Evolutionary conservation across 805 yeast species (phyloP).

Genomic region (Kodamaea kaohsiungensis): DNA sequence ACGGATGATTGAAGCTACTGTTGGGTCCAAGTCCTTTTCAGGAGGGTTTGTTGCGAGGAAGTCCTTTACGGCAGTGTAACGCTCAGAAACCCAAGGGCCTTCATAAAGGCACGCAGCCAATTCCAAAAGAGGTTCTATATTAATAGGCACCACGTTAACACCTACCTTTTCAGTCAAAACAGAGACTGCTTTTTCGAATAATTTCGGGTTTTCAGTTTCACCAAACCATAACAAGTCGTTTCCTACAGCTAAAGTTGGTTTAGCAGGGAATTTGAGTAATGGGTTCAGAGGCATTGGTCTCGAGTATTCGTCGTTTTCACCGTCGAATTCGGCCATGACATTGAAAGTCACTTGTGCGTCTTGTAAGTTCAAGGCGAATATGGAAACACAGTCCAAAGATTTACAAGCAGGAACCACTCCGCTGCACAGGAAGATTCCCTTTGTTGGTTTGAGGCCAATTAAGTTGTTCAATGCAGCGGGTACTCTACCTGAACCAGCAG

Average conservation of each 20-base stretch:
- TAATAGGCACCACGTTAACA: slow-evolving; percentile 60
- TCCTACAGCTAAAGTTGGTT: slow-evolving; percentile 78
- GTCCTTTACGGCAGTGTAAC: slow-evolving; percentile 80
- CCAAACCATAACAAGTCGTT: slow-evolving; percentile 73
- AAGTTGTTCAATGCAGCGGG: slow-evolving; percentile 94
- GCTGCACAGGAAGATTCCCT: slow-evolving; percentile 78
- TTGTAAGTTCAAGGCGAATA: slow-evolving; percentile 71
- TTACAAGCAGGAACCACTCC: slow-evolving; percentile 99
- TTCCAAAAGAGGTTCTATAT: slow-evolving; percentile 74
- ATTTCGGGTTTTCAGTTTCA: slow-evolving; percentile 71
- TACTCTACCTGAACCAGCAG: slow-evolving; percentile 98
- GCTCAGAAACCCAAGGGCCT: slow-evolving; percentile 99
- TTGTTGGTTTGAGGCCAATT: slow-evolving; percentile 90
- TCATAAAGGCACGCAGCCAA: slow-evolving; percentile 89
- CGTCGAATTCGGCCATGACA: slow-evolving; percentile 71
- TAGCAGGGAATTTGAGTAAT: slow-evolving; percentile 53
- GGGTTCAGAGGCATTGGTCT: slow-evolving; percentile 73
- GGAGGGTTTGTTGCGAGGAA: slow-evolving; percentile 74
- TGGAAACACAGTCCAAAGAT: slow-evolving; percentile 88
- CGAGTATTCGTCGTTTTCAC: slow-evolving; percentile 72
- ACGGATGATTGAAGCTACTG: slow-evolving; percentile 71
- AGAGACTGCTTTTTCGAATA: slow-evolving; percentile 64
- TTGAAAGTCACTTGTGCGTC: slow-evolving; percentile 84
- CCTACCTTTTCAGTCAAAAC: slow-evolving; percentile 43
- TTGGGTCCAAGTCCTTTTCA: slow-evolving; percentile 72